Evolutionary conservation across 306 rosid genomes (phyloP), one percentile per base, ranked within the genome.

Genomic region (Senna siamea): DNA sequence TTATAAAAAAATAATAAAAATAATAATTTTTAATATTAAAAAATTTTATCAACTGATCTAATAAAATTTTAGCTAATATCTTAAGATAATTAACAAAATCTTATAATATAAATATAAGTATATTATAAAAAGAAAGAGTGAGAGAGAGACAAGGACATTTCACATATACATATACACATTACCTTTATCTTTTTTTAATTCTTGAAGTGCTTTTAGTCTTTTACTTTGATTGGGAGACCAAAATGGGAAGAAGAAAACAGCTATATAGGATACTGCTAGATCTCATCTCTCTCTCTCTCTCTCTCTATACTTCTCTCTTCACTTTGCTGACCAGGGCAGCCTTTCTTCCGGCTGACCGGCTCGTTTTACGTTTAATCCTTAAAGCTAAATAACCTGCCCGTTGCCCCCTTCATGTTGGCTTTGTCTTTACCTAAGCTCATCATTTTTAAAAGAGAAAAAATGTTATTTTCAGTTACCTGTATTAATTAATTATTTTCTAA

Each of bases 281-380:
- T 78, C 83, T 86, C 87, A 55, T 26, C 30, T 26, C 30, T 26
- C 30, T 83, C 76, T 76, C 28, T 37, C 48, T 32, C 22, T 9
- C 1, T 6, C 22, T 26, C 78, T n/a, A n/a, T n/a, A n/a, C n/a
- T 17, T 54, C 19, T 3, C 76, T 55, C 80, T 83, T 85, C 85
- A 76, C 94, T 91, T 88, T 93, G 91, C 96, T 89, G 95, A 94
- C 96, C 66, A 66, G 93, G 90, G 85, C 95, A 88, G 93, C 84
- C 96, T 85, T 90, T 90, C 79, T 76, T 71, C 72, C 74, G 14
- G 73, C 91, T 81, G 92, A 85, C 95, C 89, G 72, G 46, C 55
- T 81, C 79, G 80, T 84, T 74, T 84, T 77, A 37, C 53, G 72
- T 64, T 75, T 55, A 46, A 66, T 48, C 76, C 70, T 75, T 86